These are phyloP conservation scores for Umbelopsis sp. DNA, from an alignment of 192 early-diverging fungal species.

Conservation along the genomic window DNA sequence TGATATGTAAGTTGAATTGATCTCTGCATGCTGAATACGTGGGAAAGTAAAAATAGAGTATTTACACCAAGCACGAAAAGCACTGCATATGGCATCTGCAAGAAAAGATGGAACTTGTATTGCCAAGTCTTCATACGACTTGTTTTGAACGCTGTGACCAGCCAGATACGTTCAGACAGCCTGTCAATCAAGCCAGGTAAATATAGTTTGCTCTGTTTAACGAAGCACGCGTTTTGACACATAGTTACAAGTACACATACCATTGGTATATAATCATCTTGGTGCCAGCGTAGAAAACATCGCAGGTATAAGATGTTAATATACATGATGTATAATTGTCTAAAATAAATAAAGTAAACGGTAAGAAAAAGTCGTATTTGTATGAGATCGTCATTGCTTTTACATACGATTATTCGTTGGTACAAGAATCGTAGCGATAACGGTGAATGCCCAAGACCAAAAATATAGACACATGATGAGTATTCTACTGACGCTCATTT, in stretches of 20 bases:
- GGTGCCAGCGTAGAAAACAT: slow-evolving; percentile 47
- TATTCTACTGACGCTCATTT: slow-evolving; percentile 39
- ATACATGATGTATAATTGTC: slow-evolving; percentile 41
- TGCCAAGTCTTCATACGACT: slow-evolving; percentile 28
- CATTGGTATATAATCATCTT: slow-evolving; percentile 50
- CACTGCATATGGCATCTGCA: slow-evolving; percentile 35
- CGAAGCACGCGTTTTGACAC: background rate
- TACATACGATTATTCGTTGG: slow-evolving; percentile 48
- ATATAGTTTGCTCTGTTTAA: background rate
- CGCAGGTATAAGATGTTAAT: slow-evolving; percentile 46
- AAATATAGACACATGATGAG: slow-evolving; percentile 47
- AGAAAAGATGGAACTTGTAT: slow-evolving; percentile 37
- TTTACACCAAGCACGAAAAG: slow-evolving; percentile 42
- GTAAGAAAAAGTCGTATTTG: background rate
- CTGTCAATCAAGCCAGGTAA: slow-evolving; percentile 1
- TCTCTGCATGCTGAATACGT: background rate
- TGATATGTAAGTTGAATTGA: background rate
- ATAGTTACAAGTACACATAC: slow-evolving; percentile 7
- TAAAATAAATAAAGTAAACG: background rate
- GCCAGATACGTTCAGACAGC: slow-evolving; percentile 41
- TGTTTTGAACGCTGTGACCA: slow-evolving; percentile 26
- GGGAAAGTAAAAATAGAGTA: background rate
- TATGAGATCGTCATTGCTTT: too few relatives aligned
- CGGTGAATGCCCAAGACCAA: slow-evolving; percentile 50
- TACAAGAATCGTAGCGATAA: slow-evolving; percentile 39